Percentiles rank a stretch among this genome's conserved stretches.
phyloP scores from a whole-genome alignment of 2,329 filamentous ascomycete species.

The Aspergillus tanneri region DNA sequence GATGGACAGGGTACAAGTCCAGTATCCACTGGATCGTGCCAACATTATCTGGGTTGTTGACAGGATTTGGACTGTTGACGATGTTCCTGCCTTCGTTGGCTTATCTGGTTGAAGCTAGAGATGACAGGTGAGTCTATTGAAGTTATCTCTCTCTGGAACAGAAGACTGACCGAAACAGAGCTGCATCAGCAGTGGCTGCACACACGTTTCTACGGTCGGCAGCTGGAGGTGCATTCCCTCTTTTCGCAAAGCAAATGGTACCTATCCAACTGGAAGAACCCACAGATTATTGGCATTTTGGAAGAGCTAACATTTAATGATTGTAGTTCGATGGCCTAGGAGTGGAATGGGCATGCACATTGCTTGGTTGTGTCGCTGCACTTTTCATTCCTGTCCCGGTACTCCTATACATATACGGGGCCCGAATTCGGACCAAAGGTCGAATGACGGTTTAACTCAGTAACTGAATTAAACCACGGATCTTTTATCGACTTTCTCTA shows the following conservation, averaged over 20 bases:
- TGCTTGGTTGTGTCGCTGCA: conserved; percentile 31
- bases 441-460: conserved; percentile 2
- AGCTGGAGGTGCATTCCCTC: conserved; percentile 41
- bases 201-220: conserved; percentile 51
- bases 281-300: not conserved
- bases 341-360: conserved; percentile 32
- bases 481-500: no score
- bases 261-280: not conserved
- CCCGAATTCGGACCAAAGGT: conserved; percentile 10
- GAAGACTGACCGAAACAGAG: conserved; percentile 27
- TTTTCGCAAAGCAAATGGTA: conserved; percentile 20
- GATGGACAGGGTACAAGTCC: conserved; percentile 39
- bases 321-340: conserved; percentile 31
- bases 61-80: conserved; percentile 50
- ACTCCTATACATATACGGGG: conserved; percentile 15
- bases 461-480: no score
- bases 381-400: conserved; percentile 32
- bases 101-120: conserved; percentile 42
- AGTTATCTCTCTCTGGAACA: conserved; percentile 15
- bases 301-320: not conserved
- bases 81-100: conserved; percentile 51
- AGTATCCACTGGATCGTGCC: conserved; percentile 44
- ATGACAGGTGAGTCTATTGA: not conserved
- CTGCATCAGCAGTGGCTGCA: conserved; percentile 51
- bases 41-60: conserved; percentile 43